Percentiles rank a stretch among this genome's conserved stretches.
Conservation (phyloP, 352 stramenopile species). For the Globisporangium spinosum region DNA sequence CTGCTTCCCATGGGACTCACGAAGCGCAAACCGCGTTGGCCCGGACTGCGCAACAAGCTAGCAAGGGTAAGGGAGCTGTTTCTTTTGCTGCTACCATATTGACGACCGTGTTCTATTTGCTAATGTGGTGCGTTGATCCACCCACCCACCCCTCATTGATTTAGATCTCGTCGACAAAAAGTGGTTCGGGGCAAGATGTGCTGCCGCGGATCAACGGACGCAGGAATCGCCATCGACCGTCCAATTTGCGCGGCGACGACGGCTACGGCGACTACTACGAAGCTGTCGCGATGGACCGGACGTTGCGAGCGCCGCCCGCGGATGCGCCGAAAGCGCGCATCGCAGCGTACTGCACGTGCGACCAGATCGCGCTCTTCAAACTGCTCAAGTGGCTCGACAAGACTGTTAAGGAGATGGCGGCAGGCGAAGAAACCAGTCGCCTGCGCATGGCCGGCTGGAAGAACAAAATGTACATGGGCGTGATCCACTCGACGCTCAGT, state of each 20-base stretch:
- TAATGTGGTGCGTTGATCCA: background rate
- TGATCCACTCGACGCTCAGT: constrained; percentile 46
- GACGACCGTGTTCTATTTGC: too few species aligned
- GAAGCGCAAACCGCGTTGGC: constrained; percentile 34
- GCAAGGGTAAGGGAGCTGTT: constrained; percentile 16
- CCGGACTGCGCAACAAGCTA: constrained; percentile 33
- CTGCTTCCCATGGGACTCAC: constrained; percentile 20
- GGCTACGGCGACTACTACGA: constrained; percentile 34
- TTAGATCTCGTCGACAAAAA: constrained; percentile 12
- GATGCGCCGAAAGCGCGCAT: constrained; percentile 44
- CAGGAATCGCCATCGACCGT: constrained; percentile 19
- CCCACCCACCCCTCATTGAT: background rate
- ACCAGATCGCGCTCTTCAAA: constrained; percentile 69
- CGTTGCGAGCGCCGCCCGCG: constrained; percentile 32
- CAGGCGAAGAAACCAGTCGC: background rate
- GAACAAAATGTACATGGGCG: constrained; percentile 70
- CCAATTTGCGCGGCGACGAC: constrained; percentile 12
- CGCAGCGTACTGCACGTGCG: constrained; percentile 66
- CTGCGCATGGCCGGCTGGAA: constrained; percentile 34
- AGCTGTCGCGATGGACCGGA: constrained; percentile 28
- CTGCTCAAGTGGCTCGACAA: constrained; percentile 66
- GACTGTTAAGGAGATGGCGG: constrained; percentile 12
- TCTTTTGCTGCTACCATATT: background rate
- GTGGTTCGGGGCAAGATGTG: background rate
- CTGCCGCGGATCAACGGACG: constrained; percentile 23